phyloP scores from a whole-genome alignment of 352 stramenopile genomes.

The Phytophthora cryptogea region DNA sequence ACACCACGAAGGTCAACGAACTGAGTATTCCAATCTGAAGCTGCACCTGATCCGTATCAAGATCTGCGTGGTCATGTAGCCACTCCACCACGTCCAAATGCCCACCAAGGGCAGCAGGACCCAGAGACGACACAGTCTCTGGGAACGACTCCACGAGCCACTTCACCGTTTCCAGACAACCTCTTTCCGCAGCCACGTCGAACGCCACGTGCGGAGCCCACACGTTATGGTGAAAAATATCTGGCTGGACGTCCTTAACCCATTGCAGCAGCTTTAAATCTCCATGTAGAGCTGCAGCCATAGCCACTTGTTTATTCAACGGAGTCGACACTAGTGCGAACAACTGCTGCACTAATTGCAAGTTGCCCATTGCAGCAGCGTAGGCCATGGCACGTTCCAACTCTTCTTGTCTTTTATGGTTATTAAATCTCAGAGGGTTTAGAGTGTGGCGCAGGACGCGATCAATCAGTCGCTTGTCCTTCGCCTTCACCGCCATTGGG shows the following conservation, averaged over 20 bases:
- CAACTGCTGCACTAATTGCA: background rate
- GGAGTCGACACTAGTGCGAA: background rate
- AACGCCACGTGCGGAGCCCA: background rate
- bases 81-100: too few species aligned
- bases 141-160: conserved; percentile 8
- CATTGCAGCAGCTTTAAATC: conserved; percentile 5
- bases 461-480: background rate
- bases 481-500: background rate
- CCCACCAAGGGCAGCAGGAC: background rate
- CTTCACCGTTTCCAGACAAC: conserved; percentile 1
- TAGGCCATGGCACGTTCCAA: background rate
- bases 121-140: background rate
- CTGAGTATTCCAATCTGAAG: too few species aligned
- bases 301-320: background rate
- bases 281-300: conserved; percentile 1
- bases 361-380: conserved; percentile 3
- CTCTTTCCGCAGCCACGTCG: background rate
- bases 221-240: background rate
- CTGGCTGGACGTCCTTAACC: background rate
- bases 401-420: background rate
- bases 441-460: background rate
- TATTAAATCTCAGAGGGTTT: background rate
- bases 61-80: too few species aligned
- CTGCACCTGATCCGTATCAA: too few species aligned
- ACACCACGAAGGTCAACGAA: too few species aligned